Evolutionary conservation across 305 asterid genomes (phyloP).

Genomic region (Fraxinus xanthoxyloides): DNA sequence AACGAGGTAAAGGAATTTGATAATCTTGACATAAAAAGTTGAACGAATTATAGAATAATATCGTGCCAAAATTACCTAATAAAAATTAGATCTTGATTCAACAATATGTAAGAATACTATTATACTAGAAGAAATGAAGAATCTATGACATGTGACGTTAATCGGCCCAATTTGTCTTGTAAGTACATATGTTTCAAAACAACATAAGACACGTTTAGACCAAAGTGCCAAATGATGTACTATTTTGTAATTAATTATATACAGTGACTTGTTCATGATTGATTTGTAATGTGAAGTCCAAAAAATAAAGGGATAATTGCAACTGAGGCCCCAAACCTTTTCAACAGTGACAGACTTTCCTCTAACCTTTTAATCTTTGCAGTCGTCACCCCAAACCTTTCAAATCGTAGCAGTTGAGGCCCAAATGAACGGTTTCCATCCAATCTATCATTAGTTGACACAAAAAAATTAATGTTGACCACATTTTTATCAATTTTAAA

Average conservation of each 20-base stretch:
- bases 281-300: neutral
- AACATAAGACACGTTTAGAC: neutral
- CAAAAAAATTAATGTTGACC: too few relatives aligned
- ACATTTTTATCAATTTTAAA: too few relatives aligned
- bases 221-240: neutral
- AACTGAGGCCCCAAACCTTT: too few relatives aligned
- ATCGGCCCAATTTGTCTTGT: conserved; percentile 9
- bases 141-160: conserved; percentile 26
- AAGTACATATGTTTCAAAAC: neutral
- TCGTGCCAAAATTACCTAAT: neutral
- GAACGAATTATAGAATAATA: neutral
- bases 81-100: neutral
- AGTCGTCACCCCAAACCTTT: too few relatives aligned
- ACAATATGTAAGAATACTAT: neutral
- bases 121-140: neutral
- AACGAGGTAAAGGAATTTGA: neutral
- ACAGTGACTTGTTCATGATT: conserved; percentile 8
- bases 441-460: too few relatives aligned
- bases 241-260: neutral
- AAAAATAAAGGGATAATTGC: neutral
- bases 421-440: too few relatives aligned
- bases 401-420: too few relatives aligned
- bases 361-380: too few relatives aligned
- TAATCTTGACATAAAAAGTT: neutral
- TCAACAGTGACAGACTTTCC: too few relatives aligned